Base-by-base conservation (phyloP, 2,329 filamentous ascomycete genomes). In the Pestalotiopsis sp. region DNA sequence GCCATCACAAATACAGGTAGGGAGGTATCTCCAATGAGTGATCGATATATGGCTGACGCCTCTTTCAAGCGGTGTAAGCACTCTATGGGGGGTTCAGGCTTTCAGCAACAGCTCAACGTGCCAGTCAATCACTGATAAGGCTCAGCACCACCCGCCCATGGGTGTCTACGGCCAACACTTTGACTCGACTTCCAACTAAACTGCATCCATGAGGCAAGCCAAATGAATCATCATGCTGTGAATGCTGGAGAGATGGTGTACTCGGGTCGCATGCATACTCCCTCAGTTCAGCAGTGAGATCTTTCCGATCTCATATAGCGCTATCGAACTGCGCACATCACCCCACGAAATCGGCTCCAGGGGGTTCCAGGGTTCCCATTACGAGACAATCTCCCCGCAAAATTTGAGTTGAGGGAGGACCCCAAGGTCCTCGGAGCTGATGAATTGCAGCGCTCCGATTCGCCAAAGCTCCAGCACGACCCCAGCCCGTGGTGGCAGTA, bases 361-460 rank as follows among this genome's bases (percentile, higher is more conserved):
- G 55, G 27, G 55, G 64, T 45, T 62, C 39, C 60, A 20, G 23
- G 55, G 64, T 45, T 62, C 39, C 60, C 7, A 58, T 20, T 20
- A 49, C 62, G 62, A 20, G 36, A 36, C 17, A 27, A 52, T 23
- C n/a, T 36, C 45, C 45, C 45, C 45, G 45, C 45, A 52, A 52
- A n/a, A n/a, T 49, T 23, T 52, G 45, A 20, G 45, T 52, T 52
- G 17, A 20, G 14, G 20, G 45, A 59, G 65, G 45, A 20, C 20
- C 39, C 20, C 41, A 36, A 23, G 55, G 65, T 17, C 14, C 17
- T 52, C 49, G 65, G 20, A 60, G 71, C 74, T 76, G 75, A 75
- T 69, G 71, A 75, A 76, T 75, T 64, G 67, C 69, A 41, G 38
- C 39, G 49, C 41, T 70, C 69, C 71, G 71, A 75, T 76, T 73